Evolutionary conservation across 192 early-diverging fungal genomes (phyloP).

Genomic region (Coemansia furcata): DNA sequence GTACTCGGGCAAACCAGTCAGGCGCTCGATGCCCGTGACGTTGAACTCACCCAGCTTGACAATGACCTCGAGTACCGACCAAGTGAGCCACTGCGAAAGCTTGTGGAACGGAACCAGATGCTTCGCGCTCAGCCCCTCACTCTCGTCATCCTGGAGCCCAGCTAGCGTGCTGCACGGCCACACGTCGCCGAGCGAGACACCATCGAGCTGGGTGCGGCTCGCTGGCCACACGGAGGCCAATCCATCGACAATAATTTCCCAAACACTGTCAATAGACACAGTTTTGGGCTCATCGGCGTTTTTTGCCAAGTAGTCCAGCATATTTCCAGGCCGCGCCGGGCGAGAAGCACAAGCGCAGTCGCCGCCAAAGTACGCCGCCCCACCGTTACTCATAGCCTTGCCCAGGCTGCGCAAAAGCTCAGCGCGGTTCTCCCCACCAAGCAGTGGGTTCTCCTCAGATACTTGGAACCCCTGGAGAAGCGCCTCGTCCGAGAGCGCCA

Average conservation of each 20-base stretch:
- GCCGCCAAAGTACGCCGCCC: slow-evolving; percentile 58
- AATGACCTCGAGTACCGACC: slow-evolving; percentile 84
- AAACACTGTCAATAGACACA: slow-evolving; percentile 71
- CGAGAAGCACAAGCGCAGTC: slow-evolving; percentile 24
- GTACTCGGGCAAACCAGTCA: slow-evolving; percentile 88
- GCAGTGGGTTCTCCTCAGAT: slow-evolving; percentile 68
- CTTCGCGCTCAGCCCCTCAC: slow-evolving; percentile 17
- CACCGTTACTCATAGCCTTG: slow-evolving; percentile 47
- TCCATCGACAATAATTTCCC: slow-evolving; percentile 76
- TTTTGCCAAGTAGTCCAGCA: slow-evolving; percentile 75
- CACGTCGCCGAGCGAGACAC: slow-evolving; percentile 82
- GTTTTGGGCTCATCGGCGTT: slow-evolving; percentile 38
- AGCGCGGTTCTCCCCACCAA: slow-evolving; percentile 75
- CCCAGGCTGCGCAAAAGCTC: slow-evolving; percentile 68
- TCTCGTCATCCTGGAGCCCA: slow-evolving; percentile 4
- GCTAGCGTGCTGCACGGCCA: slow-evolving; percentile 73
- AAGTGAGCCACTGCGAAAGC: slow-evolving; percentile 94
- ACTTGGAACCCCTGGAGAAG: slow-evolving; percentile 74
- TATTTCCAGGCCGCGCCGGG: slow-evolving; percentile 74
- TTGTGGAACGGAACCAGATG: slow-evolving; percentile 85
- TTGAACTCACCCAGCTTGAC: slow-evolving; percentile 52
- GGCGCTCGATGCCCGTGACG: slow-evolving; percentile 57
- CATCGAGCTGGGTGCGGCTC: slow-evolving; percentile 72
- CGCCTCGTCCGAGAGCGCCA: slow-evolving; percentile 19
- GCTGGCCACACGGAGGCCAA: slow-evolving; percentile 85